Evolutionary conservation across 331 rosid species (phyloP).

Genomic region (Telfairia occidentalis): DNA sequence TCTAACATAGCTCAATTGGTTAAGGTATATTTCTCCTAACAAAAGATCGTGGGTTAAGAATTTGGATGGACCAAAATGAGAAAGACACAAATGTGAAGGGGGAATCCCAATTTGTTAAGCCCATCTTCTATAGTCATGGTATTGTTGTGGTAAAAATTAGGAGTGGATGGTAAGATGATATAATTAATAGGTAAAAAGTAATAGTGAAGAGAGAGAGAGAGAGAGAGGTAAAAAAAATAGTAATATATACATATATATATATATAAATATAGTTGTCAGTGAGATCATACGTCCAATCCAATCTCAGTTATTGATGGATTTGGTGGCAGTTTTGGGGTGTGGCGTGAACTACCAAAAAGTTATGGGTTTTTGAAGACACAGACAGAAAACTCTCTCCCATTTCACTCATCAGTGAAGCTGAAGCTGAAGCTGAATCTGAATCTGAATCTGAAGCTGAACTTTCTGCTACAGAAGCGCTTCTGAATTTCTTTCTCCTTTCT

Average conservation of each 20-base stretch:
- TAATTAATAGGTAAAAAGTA: not conserved
- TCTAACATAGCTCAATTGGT: no score
- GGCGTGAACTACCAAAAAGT: slow-evolving; percentile 51
- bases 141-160: not conserved
- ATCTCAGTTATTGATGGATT: slow-evolving; percentile 25
- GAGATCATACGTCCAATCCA: slow-evolving; percentile 79
- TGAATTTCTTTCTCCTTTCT: not conserved
- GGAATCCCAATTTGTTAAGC: slow-evolving; percentile 7
- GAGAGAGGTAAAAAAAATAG: not conserved
- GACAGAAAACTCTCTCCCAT: no score
- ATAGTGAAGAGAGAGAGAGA: not conserved
- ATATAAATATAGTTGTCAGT: slow-evolving; percentile 24
- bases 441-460: no score
- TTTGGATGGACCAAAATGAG: not conserved
- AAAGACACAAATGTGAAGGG: not conserved
- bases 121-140: not conserved
- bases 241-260: not conserved
- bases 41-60: no score
- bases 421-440: no score
- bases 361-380: no score
- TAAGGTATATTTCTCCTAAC: no score
- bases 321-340: slow-evolving; percentile 17
- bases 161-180: not conserved
- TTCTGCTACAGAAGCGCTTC: not conserved
- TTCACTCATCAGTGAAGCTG: no score